Base-by-base conservation (phyloP, 768 basidiomycete species). In the Macrocybe gigantea region DNA sequence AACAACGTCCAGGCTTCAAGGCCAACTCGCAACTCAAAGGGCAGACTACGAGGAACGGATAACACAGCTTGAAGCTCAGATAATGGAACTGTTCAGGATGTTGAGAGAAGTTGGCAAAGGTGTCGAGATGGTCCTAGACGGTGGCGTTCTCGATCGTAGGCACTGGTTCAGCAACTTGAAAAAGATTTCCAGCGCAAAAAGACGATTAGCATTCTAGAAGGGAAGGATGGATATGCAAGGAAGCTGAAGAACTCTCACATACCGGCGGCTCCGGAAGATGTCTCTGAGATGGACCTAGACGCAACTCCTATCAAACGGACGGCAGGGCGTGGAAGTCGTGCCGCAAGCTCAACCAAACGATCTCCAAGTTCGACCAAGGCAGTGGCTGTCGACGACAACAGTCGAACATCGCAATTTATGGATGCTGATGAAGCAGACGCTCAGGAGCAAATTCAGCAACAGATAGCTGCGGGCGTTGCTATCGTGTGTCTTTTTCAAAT, bases 11-110 rank as follows among this genome's bases (percentile, higher is more conserved):
- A 74, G 85, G 42, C 70, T 96, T 7, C 85, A 91, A 58, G 78
- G 77, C 12, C 88, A 91, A 58, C 66, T 96, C 46, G 83, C 80
- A 55, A 75, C 77, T 36, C 88, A 93, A 67, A 88, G 85, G 62
- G 62, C 69, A 11, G 81, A 78, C 10, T 93, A 93, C 59, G 88
- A 94, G 59, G 88, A 92, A 49, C 82, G 82, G 55, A 91, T 97
- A 48, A 74, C 80, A 3, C 89, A 95, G 62, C 81, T 95, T 10
- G 93, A 96, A 60, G 78, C 85, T 9, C 90, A 96, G 70, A 94
- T 95, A 51, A 80, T 88, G 75, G 93, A 96, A 61, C 66, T 97
- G 12, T 98, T 94, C 71, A 77, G 86, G 55, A 95, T 96, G 92
- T 72, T 98, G 46, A 88, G 83, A 61, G 89, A 95, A 58, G 78